These are phyloP conservation scores for Didymella pomorum DNA, from an alignment of 2,329 filamentous ascomycete genomes.

Conservation along the genomic window DNA sequence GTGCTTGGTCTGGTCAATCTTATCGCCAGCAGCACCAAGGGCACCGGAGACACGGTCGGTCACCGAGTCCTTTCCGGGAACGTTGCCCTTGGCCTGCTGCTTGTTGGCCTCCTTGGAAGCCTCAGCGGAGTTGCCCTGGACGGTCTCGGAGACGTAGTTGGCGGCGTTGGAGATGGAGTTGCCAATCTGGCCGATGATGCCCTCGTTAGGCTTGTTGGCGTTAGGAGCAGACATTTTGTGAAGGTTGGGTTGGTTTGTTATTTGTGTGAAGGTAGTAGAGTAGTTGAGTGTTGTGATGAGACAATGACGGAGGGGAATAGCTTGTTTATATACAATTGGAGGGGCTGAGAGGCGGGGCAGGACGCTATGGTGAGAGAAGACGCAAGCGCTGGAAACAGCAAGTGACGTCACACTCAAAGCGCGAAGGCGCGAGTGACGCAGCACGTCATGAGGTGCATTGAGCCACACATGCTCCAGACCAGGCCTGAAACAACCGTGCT, in stretches of 20 bases:
- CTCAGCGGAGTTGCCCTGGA: conserved; percentile 64
- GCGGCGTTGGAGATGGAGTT: conserved; percentile 62
- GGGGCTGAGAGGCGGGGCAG: conserved; percentile 14
- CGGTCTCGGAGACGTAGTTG: conserved; percentile 73
- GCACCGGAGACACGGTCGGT: conserved; percentile 63
- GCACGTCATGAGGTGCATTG: conserved; percentile 16
- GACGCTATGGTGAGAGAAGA: conserved; percentile 17
- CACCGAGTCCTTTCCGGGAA: conserved; percentile 47
- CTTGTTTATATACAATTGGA: conserved; percentile 28
- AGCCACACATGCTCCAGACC: conserved; percentile 23
- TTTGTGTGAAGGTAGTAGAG: conserved; percentile 21
- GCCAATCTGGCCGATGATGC: conserved; percentile 53
- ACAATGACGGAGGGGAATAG: conserved; percentile 16
- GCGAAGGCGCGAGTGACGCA: neutral
- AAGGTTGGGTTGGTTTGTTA: conserved; percentile 22
- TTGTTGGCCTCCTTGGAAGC: conserved; percentile 75
- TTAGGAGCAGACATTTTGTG: conserved; percentile 57
- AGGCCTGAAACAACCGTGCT: conserved; percentile 16
- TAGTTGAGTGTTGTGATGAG: conserved; percentile 29
- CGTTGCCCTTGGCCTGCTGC: conserved; percentile 66
- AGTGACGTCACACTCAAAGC: conserved; percentile 18
- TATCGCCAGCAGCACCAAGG: conserved; percentile 61
- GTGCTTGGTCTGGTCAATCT: conserved; percentile 62
- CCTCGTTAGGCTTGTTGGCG: conserved; percentile 55
- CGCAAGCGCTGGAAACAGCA: conserved; percentile 14